Percentiles rank a stretch among this genome's conserved stretches.
Evolutionary conservation across 352 stramenopile species (phyloP).

Genomic region (Globisporangium spinosum): DNA sequence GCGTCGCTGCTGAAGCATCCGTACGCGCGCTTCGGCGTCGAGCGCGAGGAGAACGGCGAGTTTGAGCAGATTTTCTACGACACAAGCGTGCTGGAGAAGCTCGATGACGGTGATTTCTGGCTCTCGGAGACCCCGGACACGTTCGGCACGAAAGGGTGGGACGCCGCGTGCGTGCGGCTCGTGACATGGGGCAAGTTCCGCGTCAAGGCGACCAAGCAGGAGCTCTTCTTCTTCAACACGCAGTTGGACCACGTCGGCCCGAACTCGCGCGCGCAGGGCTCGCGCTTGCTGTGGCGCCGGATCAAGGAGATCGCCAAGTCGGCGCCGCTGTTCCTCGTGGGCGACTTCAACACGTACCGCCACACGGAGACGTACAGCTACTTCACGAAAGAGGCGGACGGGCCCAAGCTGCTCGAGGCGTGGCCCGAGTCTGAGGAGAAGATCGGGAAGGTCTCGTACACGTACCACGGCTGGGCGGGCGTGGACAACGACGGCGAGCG

Average conservation of each 20-base stretch:
- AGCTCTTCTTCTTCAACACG: constrained; percentile 78
- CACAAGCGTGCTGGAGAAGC: constrained; percentile 38
- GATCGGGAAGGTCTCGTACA: constrained; percentile 79
- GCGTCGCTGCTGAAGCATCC: constrained; percentile 44
- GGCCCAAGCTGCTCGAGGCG: constrained; percentile 63
- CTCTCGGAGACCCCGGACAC: constrained; percentile 67
- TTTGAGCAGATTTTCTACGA: constrained; percentile 86
- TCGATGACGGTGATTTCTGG: constrained; percentile 73
- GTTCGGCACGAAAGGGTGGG: constrained; percentile 53
- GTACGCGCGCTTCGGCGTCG: constrained; percentile 72
- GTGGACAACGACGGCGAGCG: constrained; percentile 79
- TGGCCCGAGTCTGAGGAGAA: constrained; percentile 64
- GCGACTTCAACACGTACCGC: constrained; percentile 87
- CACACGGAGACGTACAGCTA: constrained; percentile 79
- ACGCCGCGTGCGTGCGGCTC: constrained; percentile 62
- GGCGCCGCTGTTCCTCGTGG: constrained; percentile 69
- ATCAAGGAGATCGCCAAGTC: constrained; percentile 50
- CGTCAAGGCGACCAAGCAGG: constrained; percentile 50
- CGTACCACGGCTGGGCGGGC: constrained; percentile 86
- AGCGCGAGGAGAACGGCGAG: constrained; percentile 67
- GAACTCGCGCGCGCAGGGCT: constrained; percentile 47
- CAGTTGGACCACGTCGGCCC: constrained; percentile 67
- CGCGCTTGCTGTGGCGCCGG: constrained; percentile 56
- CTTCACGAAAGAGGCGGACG: constrained; percentile 59
- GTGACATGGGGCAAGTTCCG: constrained; percentile 75